phyloP scores from a whole-genome alignment of 164 flowering plant species.

The Saururus chinensis region DNA sequence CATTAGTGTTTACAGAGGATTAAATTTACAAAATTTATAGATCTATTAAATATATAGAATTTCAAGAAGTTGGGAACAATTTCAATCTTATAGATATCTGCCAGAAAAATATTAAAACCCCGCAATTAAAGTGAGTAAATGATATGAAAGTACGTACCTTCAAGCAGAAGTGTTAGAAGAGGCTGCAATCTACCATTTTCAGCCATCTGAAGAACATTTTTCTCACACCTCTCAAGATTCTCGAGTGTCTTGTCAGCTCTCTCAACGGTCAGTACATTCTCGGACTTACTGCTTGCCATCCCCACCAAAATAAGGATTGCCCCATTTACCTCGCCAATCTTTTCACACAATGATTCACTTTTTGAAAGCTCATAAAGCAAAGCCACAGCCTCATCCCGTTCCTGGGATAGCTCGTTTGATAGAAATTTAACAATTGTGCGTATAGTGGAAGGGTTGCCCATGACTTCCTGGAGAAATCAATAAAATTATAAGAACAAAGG shows the following conservation, averaged over 20 bases:
- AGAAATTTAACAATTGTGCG: conserved; percentile 84
- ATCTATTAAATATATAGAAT: too few species aligned
- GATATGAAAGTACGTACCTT: conserved; percentile 37
- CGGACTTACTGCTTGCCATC: conserved; percentile 88
- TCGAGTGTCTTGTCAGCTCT: conserved; percentile 79
- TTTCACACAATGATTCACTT: conserved; percentile 66
- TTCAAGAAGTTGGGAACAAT: too few species aligned
- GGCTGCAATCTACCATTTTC: conserved; percentile 90
- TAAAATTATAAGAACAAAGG: conserved; percentile 5
- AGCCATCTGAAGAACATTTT: conserved; percentile 92
- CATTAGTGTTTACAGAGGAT: too few species aligned
- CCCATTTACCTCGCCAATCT: conserved; percentile 84
- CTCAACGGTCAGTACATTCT: conserved; percentile 60
- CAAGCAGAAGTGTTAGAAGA: conserved; percentile 61
- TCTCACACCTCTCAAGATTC: conserved; percentile 74
- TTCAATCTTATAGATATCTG: too few species aligned
- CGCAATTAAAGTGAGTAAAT: not conserved
- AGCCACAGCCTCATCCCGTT: conserved; percentile 82
- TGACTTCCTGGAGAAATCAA: conserved; percentile 48
- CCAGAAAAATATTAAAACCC: not conserved
- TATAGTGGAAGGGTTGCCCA: conserved; percentile 75
- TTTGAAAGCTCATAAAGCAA: conserved; percentile 85
- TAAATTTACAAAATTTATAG: too few species aligned
- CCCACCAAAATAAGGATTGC: conserved; percentile 87
- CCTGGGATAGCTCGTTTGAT: conserved; percentile 71